Base-by-base conservation (phyloP, 768 basidiomycete species). In the Mycena venus region DNA sequence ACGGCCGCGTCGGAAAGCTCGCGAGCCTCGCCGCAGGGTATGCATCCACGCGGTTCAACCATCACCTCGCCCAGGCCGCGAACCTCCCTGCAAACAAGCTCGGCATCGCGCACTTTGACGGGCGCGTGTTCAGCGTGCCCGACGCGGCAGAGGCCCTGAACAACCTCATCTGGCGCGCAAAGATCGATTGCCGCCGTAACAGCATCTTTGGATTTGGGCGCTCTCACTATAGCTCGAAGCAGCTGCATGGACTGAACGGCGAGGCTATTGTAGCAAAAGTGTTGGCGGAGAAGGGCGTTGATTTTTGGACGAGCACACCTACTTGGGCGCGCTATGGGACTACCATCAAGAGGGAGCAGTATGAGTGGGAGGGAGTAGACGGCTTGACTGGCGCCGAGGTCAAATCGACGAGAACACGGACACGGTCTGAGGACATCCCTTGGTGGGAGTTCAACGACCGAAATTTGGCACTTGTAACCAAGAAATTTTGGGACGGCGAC, bases 161-260 rank as follows among this genome's bases (percentile, higher is more conserved):
- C 70, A 72, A 72, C 58, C 75, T 75, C 70, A 72, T 75, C 53
- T 75, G 75, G 75, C 75, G 75, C 23, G 58, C 66, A 4, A 75
- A 75, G 62, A 44, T 68, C 29, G 75, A 75, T 55, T 71, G 75
- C 23, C 65, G 70, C 21, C 58, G 75, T 40, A 75, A 75, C 55
- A 72, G 70, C 42, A 72, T 75, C 51, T 72, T 47, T 5, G 70
- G 56, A 15, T 75, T 75, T 21, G 75, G 66, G 10, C 70, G 75
- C 61, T 29, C 38, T 29, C 72, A 58, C 29, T 75, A 27, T 47
- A 75, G 70, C 55, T 29, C 70, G 23, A 75, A 72, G 23, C 23
- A 75, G 75, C 44, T 75, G 40, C 65, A 64, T 6, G 75, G 75
- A 12, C 23, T 75, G 36, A 56, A 34, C 27, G n/a, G 66, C 27